Evolutionary conservation across 129 eudicot genomes (phyloP), one percentile per base, ranked within the genome.

Genomic region (Ambrosia trifida): DNA sequence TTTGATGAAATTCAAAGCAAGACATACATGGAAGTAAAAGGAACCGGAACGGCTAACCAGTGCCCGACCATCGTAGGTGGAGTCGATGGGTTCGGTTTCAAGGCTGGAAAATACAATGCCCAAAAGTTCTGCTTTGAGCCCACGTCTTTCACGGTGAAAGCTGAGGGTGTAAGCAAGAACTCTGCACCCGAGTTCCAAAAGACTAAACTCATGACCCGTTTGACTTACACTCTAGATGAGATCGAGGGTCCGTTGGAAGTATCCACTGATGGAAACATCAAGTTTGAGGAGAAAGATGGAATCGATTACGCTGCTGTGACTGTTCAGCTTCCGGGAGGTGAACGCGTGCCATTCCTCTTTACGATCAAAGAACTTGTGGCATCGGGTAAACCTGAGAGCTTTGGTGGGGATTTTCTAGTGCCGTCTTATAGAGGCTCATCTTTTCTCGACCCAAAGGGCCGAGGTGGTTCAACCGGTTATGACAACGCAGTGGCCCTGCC

Each of bases 391-490:
- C 97, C 97, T 0, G 90, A 88, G 3, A 73, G 80, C 79, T 91
- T 91, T 53, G 52, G 82, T 3, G 97, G 97, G 11, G 90, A 88
- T 0, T 91, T 88, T 74, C 85, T 91, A 2, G 97, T 91, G 64
- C 97, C 97, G 0, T 88, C 96, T 9, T 91, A 91, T 84, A 74
- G 97, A 40, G 97, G 97, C 11, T 91, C 97, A 10, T 91, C 97
- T 4, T 91, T 91, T 81, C 86, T 91, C 7, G 97, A 91, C 97
- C 97, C 97, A 72, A 91, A 91, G 89, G 97, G 97, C 12, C 68
- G 97, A 63, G 97, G 97, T 78, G 97, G 97, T 3, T 91, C 97
- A 19, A 91, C 97, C 1, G 97, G 97, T n/a, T 91, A 91, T 61
- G 97, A 91, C 59, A 91, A 86, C n/a, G 97, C 97, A 0, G 97